Conservation (phyloP, 345 rosid genomes). For the Mallotus nudiflorus region DNA sequence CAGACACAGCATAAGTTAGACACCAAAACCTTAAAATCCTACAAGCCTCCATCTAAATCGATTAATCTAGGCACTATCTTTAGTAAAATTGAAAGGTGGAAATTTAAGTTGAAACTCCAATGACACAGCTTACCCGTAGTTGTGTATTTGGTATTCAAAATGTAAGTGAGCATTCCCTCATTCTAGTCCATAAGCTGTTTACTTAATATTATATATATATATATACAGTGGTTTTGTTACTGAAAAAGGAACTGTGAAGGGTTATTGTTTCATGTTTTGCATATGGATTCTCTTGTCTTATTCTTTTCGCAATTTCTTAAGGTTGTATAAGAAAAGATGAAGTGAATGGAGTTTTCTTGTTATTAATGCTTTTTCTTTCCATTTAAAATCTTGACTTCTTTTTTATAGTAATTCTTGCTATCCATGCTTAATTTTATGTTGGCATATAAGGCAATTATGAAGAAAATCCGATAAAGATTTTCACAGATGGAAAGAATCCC, state of each 20-base stretch:
- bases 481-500: conserved; percentile 25
- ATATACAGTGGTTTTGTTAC: too few species aligned
- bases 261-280: conserved; percentile 14
- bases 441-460: conserved; percentile 13
- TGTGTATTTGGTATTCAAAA: too few species aligned
- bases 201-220: too few species aligned
- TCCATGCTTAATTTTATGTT: neutral
- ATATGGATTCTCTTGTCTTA: neutral
- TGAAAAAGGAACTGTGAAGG: neutral
- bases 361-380: neutral
- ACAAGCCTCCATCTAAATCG: too few species aligned
- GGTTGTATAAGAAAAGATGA: conserved; percentile 20
- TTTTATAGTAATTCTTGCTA: neutral
- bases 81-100: neutral
- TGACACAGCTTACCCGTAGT: too few species aligned
- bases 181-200: too few species aligned
- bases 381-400: neutral
- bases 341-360: neutral
- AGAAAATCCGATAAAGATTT: conserved; percentile 23
- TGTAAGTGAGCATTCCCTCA: too few species aligned
- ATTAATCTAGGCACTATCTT: too few species aligned
- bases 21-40: too few species aligned
- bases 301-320: neutral
- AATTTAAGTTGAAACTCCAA: neutral
- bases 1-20: too few species aligned